Base-by-base conservation (phyloP, 345 rosid species). In the Microthlaspi erraticum region DNA sequence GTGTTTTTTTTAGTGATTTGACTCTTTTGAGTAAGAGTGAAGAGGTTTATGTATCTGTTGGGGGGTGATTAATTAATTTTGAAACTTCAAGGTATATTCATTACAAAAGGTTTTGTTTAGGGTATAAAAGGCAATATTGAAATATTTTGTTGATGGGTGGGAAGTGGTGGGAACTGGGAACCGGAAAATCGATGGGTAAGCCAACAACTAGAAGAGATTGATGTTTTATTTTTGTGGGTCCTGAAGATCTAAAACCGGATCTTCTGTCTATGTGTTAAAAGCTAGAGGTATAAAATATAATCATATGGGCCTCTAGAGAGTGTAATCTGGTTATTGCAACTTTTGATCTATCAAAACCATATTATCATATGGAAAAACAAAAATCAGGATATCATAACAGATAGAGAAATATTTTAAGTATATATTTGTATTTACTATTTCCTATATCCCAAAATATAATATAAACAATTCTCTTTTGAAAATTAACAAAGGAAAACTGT, bases 161-260 rank as follows among this genome's bases (percentile, higher is more conserved):
- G 75, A 71, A 58, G 12, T 45, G 43, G 71, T 73, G 71, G 65
- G 75, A 71, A 58, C 8, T 45, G 54, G 38, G 41, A 16, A 44
- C 66, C 14, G 16, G 53, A 62, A 73, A 66, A 72, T 58, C 63
- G 59, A 64, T 6, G 71, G 58, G 77, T 64, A 64, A 64, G 71
- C 77, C 71, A 73, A 73, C 77, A 64, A 73, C 77, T 55, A 20
- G 19, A 49, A 49, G 4, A 29, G 54, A 49, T 18, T 57, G 60
- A 65, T 66, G 65, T 48, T 37, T 64, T 66, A 19, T 39, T 33
- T 8, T 39, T 16, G 73, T 74, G 73, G 78, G 78, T 66, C 78
- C 78, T 59, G 55, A 66, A 66, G 58, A 74, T 74, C 62, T 60
- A 8, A 19, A 66, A 32, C 39, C 42, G 13, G 73, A 66, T 74